phyloP scores from a whole-genome alignment of 2,329 filamentous ascomycete genomes.

The Phoma sp. region DNA sequence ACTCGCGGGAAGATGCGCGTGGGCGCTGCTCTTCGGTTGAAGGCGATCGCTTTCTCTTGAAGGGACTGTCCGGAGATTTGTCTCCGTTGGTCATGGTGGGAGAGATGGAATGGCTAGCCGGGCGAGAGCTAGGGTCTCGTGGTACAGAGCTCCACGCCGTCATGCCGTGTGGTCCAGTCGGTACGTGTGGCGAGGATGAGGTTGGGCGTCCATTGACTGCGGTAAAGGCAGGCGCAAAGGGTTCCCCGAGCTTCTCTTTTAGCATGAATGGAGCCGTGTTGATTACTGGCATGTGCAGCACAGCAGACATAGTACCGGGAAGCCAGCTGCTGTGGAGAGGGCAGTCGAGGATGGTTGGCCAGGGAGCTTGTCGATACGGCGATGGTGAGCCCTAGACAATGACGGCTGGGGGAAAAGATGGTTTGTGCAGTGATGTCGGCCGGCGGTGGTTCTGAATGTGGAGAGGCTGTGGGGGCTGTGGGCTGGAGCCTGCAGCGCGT shows the following conservation, averaged over 20 bases:
- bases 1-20: conserved; percentile 7
- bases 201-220: conserved; percentile 45
- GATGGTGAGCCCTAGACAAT: too few relatives aligned
- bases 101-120: conserved; percentile 28
- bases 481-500: too few relatives aligned
- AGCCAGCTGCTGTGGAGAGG: neutral
- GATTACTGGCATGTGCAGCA: conserved; percentile 31
- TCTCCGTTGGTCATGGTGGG: conserved; percentile 28
- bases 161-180: conserved; percentile 4
- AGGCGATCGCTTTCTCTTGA: conserved; percentile 70
- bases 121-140: conserved; percentile 22
- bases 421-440: neutral
- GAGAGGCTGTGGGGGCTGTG: neutral
- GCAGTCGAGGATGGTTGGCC: neutral
- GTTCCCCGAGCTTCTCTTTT: conserved; percentile 35
- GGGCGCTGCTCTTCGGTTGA: conserved; percentile 11
- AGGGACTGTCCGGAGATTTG: conserved; percentile 45
- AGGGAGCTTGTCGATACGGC: neutral
- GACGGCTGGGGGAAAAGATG: too few relatives aligned
- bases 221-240: conserved; percentile 43
- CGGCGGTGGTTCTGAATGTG: neutral
- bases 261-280: conserved; percentile 36
- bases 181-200: conserved; percentile 25
- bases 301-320: conserved; percentile 42
- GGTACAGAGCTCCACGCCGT: conserved; percentile 8